Conservation (phyloP, 2,329 filamentous ascomycete species). For the Fusarium armeniacum region DNA sequence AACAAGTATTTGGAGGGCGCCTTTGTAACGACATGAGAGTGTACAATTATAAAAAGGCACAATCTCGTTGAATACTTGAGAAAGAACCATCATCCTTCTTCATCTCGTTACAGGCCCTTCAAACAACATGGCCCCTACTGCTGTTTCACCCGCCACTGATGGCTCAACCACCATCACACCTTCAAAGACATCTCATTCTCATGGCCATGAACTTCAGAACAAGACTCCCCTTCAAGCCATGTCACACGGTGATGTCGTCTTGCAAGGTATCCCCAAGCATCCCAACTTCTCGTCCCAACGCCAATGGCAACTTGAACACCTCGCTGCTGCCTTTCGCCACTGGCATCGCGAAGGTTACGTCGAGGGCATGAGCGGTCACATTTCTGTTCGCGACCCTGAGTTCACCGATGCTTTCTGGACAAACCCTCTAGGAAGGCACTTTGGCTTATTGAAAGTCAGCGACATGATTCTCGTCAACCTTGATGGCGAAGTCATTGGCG, state of each 20-base stretch:
- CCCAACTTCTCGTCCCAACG: conserved; percentile 46
- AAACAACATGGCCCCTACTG: neutral
- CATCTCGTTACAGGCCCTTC: neutral
- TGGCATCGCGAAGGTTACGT: conserved; percentile 75
- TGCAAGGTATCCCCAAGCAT: conserved; percentile 46
- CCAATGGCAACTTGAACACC: conserved; percentile 67
- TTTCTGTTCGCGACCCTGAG: conserved; percentile 74
- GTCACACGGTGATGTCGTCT: conserved; percentile 47
- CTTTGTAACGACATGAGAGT: neutral
- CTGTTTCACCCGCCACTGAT: neutral
- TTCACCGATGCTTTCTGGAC: conserved; percentile 73
- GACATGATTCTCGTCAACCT: conserved; percentile 78
- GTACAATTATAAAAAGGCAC: neutral
- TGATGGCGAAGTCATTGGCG: conserved; percentile 72
- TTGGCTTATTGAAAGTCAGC: conserved; percentile 73
- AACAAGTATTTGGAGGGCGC: conserved; percentile 37
- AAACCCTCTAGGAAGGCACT: conserved; percentile 75
- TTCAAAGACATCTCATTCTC: conserved; percentile 36
- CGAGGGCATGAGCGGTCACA: conserved; percentile 78
- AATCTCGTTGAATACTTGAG: accelerated
- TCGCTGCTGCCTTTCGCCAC: conserved; percentile 76
- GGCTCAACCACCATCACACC: conserved; percentile 5
- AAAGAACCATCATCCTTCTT: neutral
- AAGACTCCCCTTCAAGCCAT: conserved; percentile 49
- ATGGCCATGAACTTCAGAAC: conserved; percentile 44